Conservation (phyloP, 2,329 filamentous ascomycete genomes). For the Alternaria ethzedia region DNA sequence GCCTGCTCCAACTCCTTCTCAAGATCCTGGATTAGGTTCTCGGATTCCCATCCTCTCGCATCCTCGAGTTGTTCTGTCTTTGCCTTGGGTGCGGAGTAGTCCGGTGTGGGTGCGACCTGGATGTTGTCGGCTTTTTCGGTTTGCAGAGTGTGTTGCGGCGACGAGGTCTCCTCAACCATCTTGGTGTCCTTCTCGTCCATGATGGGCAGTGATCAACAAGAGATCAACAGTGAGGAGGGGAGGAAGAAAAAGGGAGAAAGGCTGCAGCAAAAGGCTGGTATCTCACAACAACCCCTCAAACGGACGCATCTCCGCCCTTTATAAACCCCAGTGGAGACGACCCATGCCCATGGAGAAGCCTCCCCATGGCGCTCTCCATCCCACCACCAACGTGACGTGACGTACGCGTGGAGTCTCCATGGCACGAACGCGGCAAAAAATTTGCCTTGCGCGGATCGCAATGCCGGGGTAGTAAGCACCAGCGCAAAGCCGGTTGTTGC, state of each 20-base stretch:
- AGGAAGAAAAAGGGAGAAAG: constrained; percentile 6
- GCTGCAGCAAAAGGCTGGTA: constrained; percentile 10
- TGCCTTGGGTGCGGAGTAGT: constrained; percentile 39
- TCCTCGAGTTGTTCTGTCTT: constrained; percentile 42
- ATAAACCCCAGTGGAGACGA: constrained; percentile 31
- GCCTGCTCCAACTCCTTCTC: constrained; percentile 47
- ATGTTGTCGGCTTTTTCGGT: constrained; percentile 29
- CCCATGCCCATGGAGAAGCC: constrained; percentile 27
- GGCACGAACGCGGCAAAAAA: constrained; percentile 25
- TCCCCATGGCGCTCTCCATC: constrained; percentile 27
- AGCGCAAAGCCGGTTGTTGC: constrained; percentile 23
- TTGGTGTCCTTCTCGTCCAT: constrained; percentile 39
- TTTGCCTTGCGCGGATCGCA: constrained; percentile 20
- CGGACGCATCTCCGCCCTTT: constrained; percentile 28
- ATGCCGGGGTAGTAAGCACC: constrained; percentile 14
- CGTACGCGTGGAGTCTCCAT: constrained; percentile 35
- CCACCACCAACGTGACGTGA: constrained; percentile 14
- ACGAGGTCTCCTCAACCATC: constrained; percentile 12
- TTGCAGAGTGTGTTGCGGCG: constrained; percentile 15
- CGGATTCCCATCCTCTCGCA: constrained; percentile 51
- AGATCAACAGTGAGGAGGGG: not conserved
- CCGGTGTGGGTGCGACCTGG: constrained; percentile 23
- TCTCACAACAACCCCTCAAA: constrained; percentile 9
- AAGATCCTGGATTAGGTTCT: constrained; percentile 52
- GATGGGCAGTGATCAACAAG: constrained; percentile 21